phyloP scores from a whole-genome alignment of 2,329 filamentous ascomycete species.

The Cadophora sp. region DNA sequence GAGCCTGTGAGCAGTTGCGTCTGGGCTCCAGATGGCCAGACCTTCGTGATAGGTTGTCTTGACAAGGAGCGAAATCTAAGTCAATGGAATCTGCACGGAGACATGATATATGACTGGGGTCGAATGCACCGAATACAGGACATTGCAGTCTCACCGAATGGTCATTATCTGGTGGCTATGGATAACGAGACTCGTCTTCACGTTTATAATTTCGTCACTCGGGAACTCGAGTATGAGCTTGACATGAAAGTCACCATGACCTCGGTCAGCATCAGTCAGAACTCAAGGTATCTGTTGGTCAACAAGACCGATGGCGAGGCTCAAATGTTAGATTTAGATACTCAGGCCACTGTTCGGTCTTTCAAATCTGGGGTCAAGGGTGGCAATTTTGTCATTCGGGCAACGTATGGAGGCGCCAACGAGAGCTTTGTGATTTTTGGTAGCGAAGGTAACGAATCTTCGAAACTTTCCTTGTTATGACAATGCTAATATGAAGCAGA shows the following conservation, averaged over 20 bases:
- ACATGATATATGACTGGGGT: constrained; percentile 69
- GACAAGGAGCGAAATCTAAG: constrained; percentile 71
- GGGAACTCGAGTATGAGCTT: constrained; percentile 77
- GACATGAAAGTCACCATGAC: constrained; percentile 73
- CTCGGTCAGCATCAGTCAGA: constrained; percentile 80
- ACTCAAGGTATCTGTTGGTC: constrained; percentile 82
- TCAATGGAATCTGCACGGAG: constrained; percentile 72
- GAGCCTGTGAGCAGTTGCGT: constrained; percentile 88
- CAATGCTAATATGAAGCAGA: constrained; percentile 48
- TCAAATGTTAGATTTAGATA: constrained; percentile 78
- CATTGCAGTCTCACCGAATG: constrained; percentile 81
- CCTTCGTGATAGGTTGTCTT: constrained; percentile 81
- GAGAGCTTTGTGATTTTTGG: constrained; percentile 93
- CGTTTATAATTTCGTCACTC: constrained; percentile 81
- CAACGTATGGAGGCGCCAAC: constrained; percentile 84
- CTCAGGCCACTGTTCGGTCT: constrained; percentile 72
- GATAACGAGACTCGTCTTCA: constrained; percentile 74
- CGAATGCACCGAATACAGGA: constrained; percentile 81
- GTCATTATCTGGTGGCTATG: constrained; percentile 79
- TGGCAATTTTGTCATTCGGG: constrained; percentile 80
- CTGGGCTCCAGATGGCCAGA: constrained; percentile 82
- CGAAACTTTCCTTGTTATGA: background rate
- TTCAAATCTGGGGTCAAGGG: constrained; percentile 77
- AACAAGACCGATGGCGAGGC: constrained; percentile 82
- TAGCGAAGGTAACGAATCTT: constrained; percentile 73